Evolutionary conservation across 73 alveolate species (phyloP).

Genomic region (Blepharisma stoltei): DNA sequence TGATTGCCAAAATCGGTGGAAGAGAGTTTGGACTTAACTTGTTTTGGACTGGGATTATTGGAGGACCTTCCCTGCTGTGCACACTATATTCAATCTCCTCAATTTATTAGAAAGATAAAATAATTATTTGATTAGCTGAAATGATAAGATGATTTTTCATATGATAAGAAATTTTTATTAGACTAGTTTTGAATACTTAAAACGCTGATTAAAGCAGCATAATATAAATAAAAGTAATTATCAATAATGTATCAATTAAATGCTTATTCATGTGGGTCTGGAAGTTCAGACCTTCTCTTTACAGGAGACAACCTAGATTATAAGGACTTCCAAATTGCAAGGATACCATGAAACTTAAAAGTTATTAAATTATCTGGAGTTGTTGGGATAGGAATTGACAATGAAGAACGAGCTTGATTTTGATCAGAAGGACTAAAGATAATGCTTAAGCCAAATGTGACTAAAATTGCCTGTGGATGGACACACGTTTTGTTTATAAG

Average conservation of each 20-base stretch:
- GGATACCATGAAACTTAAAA: neutral
- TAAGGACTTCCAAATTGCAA: no score
- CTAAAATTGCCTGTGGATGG: slow-evolving; percentile 21
- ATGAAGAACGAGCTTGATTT: neutral
- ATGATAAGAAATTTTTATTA: neutral
- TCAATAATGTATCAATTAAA: no score
- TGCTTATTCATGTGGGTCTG: neutral
- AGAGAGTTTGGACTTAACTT: neutral
- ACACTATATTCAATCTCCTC: neutral
- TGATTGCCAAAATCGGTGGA: neutral
- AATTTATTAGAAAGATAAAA: neutral
- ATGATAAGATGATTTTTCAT: neutral
- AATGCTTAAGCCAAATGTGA: neutral
- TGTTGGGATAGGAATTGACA: neutral
- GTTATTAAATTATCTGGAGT: neutral
- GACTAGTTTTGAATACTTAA: slow-evolving; percentile 1
- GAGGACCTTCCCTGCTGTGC: neutral
- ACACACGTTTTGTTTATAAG: neutral
- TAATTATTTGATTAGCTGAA: neutral
- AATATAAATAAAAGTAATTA: no score
- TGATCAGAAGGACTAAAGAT: neutral
- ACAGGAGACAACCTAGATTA: neutral
- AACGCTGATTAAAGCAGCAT: no score
- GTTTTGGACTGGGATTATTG: slow-evolving; percentile 1
- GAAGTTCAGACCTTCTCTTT: neutral